Base-by-base conservation (phyloP, 2,329 filamentous ascomycete species). In the Neonectria hederae region DNA sequence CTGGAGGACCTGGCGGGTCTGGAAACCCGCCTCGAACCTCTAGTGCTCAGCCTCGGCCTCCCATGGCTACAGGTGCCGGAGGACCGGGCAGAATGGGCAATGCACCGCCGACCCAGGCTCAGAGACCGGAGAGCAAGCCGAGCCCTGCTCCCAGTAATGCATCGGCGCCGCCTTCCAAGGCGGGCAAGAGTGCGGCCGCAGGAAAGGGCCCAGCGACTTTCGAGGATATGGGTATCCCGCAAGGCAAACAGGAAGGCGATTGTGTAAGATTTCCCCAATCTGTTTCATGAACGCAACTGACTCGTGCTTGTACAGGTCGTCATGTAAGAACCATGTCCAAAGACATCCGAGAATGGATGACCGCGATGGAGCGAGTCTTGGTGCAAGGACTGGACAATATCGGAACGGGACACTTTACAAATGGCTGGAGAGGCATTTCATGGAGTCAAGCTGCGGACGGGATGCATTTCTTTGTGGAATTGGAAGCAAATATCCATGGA, bases 171-270 rank as follows among this genome's bases (percentile, higher is more conserved):
- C 79, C 81, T 7, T 74, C 80, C 21, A 77, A 80, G 67, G 68
- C 83, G 3, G 67, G 68, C 82, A 3, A 42, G n/a, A 42, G n/a
- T 11, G 38, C 38, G 9, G 26, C 48, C 11, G 26, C 48, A 11
- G 80, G 82, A 54, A 92, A 94, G 76, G 96, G 95, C 11, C 95
- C 96, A 1, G 93, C 96, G 73, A 98, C 96, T 0, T 99, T 99
- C 78, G 95, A 97, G 76, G 94, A 97, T 76, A 99, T 99, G 96
- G 96, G 96, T 42, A 95, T 99, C 72, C 93, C 94, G 7, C 87
- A 90, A 73, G 89, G 86, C 52, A 94, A 96, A 79, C 87, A 90
- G 66, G 92, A 97, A n/a, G 87, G 88, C 70, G 94, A 98, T 80
- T 99, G 95, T 83, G 94, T 97, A 88, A 86, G 86, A 85, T 21